Evolutionary conservation across 495 filamentous ascomycete species (phyloP).

Genomic region (Aspergillus avenaceus): DNA sequence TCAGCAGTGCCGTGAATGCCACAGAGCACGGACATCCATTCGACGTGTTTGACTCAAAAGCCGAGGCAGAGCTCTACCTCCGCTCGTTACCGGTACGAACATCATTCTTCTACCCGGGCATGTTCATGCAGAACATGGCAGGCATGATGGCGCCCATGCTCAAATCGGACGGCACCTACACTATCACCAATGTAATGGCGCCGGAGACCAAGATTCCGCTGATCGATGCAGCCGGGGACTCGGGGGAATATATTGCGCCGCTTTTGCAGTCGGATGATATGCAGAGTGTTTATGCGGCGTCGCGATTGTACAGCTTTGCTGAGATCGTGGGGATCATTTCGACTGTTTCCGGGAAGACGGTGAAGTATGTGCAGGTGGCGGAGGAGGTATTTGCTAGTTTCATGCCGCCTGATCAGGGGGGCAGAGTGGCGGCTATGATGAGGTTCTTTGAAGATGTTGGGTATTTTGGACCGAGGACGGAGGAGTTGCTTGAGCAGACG

Average conservation of each 20-base stretch:
- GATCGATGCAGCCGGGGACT: constrained; percentile 41
- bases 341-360: constrained; percentile 38
- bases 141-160: constrained; percentile 8
- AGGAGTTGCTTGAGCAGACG: constrained; percentile 31
- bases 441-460: constrained; percentile 33
- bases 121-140: constrained; percentile 47
- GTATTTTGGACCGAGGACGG: constrained; percentile 36
- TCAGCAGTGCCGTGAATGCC: constrained; percentile 37
- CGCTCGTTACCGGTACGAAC: constrained; percentile 32
- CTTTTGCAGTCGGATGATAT: constrained; percentile 46
- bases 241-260: constrained; percentile 47
- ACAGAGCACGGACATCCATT: constrained; percentile 18
- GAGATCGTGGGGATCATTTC: constrained; percentile 33
- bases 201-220: constrained; percentile 31
- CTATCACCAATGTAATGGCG: constrained; percentile 15
- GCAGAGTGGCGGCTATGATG: constrained; percentile 7
- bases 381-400: constrained; percentile 28
- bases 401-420: constrained; percentile 14
- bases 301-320: constrained; percentile 26
- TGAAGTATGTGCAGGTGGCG: constrained; percentile 40
- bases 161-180: constrained; percentile 13
- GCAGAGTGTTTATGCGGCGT: constrained; percentile 38
- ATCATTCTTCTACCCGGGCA: constrained; percentile 37
- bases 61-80: constrained; percentile 42
- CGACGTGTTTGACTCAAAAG: constrained; percentile 39